Evolutionary conservation across 2,329 filamentous ascomycete species (phyloP), one percentile per base, ranked within the genome.

Genomic region (Shiraia sp.): DNA sequence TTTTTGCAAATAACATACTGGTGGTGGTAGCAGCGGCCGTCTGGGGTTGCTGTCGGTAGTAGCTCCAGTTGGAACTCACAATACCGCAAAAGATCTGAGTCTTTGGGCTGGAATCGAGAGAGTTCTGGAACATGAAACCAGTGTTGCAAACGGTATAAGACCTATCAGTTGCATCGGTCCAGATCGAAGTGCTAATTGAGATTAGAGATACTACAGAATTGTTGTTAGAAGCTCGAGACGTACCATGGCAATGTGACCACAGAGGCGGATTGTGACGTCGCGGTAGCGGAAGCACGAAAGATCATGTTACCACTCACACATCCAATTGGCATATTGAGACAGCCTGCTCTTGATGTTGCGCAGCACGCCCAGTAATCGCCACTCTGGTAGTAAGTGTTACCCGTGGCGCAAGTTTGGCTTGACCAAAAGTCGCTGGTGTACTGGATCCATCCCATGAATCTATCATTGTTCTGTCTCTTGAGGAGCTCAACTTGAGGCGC

Each of bases 21-120:
- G 44, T 45, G n/a, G 40, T 13, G 29, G 27, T 16, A 24, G 47
- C 34, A n/a, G 56, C 54, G 6, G 46, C 40, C 3, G 53, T 42
- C 6, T 51, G 45, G 12, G 59, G 57, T 4, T 60, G 33, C 6
- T 54, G 32, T 7, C 62, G 49, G 30, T 64, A 66, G 32, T 55
- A 62, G 5, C 46, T 53, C 62, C 62, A 65, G 33, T 55, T 54
- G 3, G 47, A 36, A 15, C 51, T 49, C 5, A 28, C 42, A 2
- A 53, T 42, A 22, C 62, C 60, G 29, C 62, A 65, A 10, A 61
- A 43, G 27, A 65, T 65, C 27, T 65, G 54, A 2, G 53, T 63
- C 16, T 54, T 57, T 1, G 60, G 60, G 10, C 48, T 55, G 6
- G 57, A 54, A 34, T 64, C 59, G 13, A 47, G 47, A n/a, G 47